Evolutionary conservation across 768 basidiomycete species (phyloP).

Genomic region (Infundibulicybe gibba): DNA sequence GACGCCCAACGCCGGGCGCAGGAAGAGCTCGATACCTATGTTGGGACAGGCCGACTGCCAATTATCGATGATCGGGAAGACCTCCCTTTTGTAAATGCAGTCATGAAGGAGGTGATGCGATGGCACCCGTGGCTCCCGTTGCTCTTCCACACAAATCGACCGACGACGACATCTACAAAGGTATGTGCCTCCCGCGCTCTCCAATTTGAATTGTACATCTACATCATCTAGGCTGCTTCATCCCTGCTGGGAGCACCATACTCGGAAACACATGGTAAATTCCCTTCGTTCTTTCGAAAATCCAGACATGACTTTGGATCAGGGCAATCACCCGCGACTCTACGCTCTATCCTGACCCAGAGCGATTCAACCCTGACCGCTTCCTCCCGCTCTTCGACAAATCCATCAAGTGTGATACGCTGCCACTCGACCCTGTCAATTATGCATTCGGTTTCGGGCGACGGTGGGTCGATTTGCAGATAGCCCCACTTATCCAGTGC

Average conservation of each 20-base stretch:
- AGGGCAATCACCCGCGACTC: neutral
- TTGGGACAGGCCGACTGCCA: neutral
- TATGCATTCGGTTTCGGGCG: neutral
- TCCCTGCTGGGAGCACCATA: neutral
- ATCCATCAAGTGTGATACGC: neutral
- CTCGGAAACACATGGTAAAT: neutral
- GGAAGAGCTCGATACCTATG: neutral
- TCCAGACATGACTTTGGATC: neutral
- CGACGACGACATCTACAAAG: neutral
- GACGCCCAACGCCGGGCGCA: neutral
- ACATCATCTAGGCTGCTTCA: neutral
- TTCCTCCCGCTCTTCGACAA: neutral
- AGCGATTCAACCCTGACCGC: neutral
- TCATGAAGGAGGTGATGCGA: neutral
- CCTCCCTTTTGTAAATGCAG: neutral
- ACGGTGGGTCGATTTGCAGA: neutral
- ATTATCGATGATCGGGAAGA: neutral
- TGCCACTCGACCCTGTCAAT: neutral
- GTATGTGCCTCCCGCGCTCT: neutral
- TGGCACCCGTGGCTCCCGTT: neutral
- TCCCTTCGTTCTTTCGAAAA: neutral
- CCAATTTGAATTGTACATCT: neutral
- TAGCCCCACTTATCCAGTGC: no score
- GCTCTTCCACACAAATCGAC: neutral
- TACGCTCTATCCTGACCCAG: neutral